These are phyloP conservation scores for Pestalotiopsis fici DNA, from an alignment of 2,329 filamentous ascomycete species.

Conservation along the genomic window DNA sequence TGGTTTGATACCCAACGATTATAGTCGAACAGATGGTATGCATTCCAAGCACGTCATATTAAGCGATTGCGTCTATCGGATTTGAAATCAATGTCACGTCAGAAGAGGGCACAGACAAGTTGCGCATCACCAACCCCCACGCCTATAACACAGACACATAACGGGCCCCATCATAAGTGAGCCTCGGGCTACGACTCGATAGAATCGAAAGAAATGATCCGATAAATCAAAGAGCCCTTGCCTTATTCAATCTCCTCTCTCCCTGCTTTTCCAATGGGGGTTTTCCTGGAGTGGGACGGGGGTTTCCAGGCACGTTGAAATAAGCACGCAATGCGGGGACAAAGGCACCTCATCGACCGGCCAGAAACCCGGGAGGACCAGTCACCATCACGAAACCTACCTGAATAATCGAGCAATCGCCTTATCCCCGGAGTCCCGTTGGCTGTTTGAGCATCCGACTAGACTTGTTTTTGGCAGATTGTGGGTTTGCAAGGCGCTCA, in stretches of 20 bases:
- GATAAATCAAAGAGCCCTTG: not conserved
- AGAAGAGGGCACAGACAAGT: not conserved
- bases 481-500: not conserved
- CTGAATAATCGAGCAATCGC: not conserved
- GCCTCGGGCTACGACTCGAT: not conserved
- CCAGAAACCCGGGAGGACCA: not conserved
- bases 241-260: not conserved
- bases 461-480: not conserved
- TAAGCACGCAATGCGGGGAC: conserved; percentile 10
- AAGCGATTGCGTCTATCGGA: not conserved
- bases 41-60: not conserved
- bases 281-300: not conserved
- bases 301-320: not conserved
- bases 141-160: not conserved
- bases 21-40: not conserved
- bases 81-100: not conserved
- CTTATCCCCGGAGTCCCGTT: not conserved
- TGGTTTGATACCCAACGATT: not conserved
- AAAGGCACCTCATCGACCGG: conserved; percentile 7
- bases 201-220: not conserved
- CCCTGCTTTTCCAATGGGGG: not conserved
- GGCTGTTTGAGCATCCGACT: not conserved
- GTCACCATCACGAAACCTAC: not conserved
- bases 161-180: not conserved
- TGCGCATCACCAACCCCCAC: not conserved